Evolutionary conservation across 768 basidiomycete species (phyloP), one percentile per base, ranked within the genome.

Genomic region (Hortiboletus flavorubellus): DNA sequence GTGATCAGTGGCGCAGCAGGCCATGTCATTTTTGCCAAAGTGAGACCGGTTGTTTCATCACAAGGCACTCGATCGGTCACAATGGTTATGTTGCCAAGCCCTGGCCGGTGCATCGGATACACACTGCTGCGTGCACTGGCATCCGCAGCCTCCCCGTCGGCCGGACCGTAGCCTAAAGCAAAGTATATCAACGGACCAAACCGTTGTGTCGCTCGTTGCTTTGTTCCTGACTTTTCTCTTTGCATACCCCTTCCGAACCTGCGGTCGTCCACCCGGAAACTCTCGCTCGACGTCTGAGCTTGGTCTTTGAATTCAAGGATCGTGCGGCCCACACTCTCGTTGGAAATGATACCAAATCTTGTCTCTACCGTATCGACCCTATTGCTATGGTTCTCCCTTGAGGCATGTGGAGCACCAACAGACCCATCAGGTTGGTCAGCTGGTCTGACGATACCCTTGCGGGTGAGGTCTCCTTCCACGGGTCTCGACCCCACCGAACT

Each of bases 371-470:
- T 45, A 16, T 59, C 43, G 5, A 1, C 59, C 14, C 45, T 69
- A 16, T 4, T 60, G 5, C 38, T 68, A 16, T 63, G 53, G 37
- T 30, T 46, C 11, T 60, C 59, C 18, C 37, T 58, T 10, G 49
- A 53, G 34, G 47, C 44, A 1, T 45, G 30, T 3, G 57, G 54
- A 26, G 66, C 53, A 10, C 71, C 69, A 1, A 53, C 63, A 10
- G 47, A 57, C 0, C 2, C 44, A 18, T 33, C 38, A 51, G 26
- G 21, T 21, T 21, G 49, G 8, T 18, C 49, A 33, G 46, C 47
- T 42, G 67, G 65, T 11, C 47, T 59, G 46, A 43, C 60, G 18
- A 60, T 71, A 26, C 60, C 69, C 45, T 26, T 71, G 44, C 49
- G n/a, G 4, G 49, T 56, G 58, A 49, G 67, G 23, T 62, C 59